phyloP scores from a whole-genome alignment of 768 basidiomycete genomes.

The Xerocomellus intermedius region DNA sequence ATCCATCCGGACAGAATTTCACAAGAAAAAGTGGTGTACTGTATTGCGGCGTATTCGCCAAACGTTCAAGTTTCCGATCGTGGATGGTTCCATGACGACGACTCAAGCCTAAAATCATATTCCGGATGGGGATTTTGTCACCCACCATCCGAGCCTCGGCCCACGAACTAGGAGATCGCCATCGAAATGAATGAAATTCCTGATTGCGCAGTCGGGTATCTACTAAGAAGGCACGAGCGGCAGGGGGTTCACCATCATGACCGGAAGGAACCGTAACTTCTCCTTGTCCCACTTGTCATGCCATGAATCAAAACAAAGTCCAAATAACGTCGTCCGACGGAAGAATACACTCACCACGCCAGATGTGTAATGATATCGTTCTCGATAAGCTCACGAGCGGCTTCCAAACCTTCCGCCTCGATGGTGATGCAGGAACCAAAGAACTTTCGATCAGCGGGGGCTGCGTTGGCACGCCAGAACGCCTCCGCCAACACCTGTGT shows the following conservation, averaged over 20 bases:
- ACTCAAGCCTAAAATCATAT: neutral
- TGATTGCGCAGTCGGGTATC: neutral
- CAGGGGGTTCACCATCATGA: conserved; percentile 31
- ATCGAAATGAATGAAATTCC: neutral
- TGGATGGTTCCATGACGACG: conserved; percentile 1
- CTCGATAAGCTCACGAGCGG: conserved; percentile 29
- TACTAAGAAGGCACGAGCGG: conserved; percentile 14
- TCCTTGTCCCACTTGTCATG: conserved; percentile 56
- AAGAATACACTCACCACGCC: conserved; percentile 20
- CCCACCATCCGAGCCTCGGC: neutral
- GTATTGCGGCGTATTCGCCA: neutral
- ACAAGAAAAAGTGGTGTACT: neutral
- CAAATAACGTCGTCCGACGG: neutral
- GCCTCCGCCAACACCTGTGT: conserved; percentile 54
- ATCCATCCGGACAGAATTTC: neutral
- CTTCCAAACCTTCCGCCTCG: conserved; percentile 53
- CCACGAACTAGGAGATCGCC: neutral
- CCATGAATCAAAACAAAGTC: neutral
- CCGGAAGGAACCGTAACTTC: conserved; percentile 51
- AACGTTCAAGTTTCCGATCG: neutral
- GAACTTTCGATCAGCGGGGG: conserved; percentile 52
- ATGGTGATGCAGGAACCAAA: conserved; percentile 55
- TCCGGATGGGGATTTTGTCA: neutral
- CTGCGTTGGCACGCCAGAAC: conserved; percentile 48
- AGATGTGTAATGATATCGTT: conserved; percentile 22